Percentiles rank a stretch among this genome's conserved stretches.
These are phyloP conservation scores for Scutellaria barbata DNA, from an alignment of 257 asterid species.

Conservation along the genomic window DNA sequence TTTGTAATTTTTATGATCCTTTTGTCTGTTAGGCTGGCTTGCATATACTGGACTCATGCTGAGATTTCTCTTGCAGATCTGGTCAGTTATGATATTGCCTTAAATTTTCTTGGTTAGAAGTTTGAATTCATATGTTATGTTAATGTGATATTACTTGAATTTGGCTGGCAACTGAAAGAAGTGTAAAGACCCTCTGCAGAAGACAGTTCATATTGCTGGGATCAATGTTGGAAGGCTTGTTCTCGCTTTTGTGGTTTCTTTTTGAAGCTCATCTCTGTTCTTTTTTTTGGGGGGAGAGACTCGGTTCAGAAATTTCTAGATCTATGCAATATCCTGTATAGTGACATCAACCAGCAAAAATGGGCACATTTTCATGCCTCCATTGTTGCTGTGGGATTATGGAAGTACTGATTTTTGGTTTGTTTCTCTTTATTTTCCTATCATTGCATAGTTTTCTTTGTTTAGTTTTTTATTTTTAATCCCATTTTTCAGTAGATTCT, in stretches of 20 bases:
- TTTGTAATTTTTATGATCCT: not conserved
- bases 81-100: not conserved
- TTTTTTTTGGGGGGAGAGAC: not conserved
- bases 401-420: too few species aligned
- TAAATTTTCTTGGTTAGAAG: not conserved
- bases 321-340: too few species aligned
- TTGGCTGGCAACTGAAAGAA: not conserved
- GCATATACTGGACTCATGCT: not conserved
- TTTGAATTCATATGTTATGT: not conserved
- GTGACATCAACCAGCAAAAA: too few species aligned
- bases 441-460: too few species aligned
- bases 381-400: too few species aligned
- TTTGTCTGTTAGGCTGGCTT: not conserved
- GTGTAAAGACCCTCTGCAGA: not conserved
- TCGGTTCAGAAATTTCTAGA: not conserved
- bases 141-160: slow-evolving; percentile 1
- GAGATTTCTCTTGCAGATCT: not conserved
- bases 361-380: too few species aligned
- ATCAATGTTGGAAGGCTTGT: not conserved
- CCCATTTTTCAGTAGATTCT: not conserved
- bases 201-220: not conserved
- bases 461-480: not conserved
- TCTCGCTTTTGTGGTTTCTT: not conserved
- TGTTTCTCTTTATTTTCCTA: too few species aligned
- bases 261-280: too few species aligned